A percentile compares a stretch with the other conserved stretches of the same genome.
phyloP scores from a whole-genome alignment of 169 alveolate species.

The Babesia ovata region DNA sequence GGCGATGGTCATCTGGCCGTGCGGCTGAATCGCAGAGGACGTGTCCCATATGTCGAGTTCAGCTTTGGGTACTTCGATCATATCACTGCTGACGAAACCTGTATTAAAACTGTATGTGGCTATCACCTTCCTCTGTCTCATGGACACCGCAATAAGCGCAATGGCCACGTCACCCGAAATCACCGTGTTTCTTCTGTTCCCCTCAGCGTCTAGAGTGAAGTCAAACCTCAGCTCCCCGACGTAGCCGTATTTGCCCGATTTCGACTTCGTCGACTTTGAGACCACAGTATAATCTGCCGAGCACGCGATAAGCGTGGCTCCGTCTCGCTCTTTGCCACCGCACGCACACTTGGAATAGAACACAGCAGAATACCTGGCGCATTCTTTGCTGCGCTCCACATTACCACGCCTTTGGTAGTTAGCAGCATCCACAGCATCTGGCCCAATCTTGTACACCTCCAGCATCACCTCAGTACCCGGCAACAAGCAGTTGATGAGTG shows the following conservation, averaged over 20 bases:
- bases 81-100: slow-evolving; percentile 55
- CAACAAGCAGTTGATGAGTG: slow-evolving; percentile 28
- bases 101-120: slow-evolving; percentile 77
- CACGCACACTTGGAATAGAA: slow-evolving; percentile 54
- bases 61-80: slow-evolving; percentile 41
- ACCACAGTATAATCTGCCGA: slow-evolving; percentile 30
- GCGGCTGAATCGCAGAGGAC: slow-evolving; percentile 42
- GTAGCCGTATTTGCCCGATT: slow-evolving; percentile 16
- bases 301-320: slow-evolving; percentile 30
- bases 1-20: slow-evolving; percentile 47
- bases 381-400: slow-evolving; percentile 13
- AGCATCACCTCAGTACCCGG: slow-evolving; percentile 49
- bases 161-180: slow-evolving; percentile 74
- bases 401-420: background rate
- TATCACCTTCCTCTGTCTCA: slow-evolving; percentile 61
- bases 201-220: slow-evolving; percentile 68
- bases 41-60: slow-evolving; percentile 69
- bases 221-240: slow-evolving; percentile 62
- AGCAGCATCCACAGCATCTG: background rate
- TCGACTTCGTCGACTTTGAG: slow-evolving; percentile 11
- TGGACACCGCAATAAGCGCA: slow-evolving; percentile 65
- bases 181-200: slow-evolving; percentile 66
- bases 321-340: slow-evolving; percentile 50
- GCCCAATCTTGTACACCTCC: slow-evolving; percentile 39
- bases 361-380: slow-evolving; percentile 25